Evolutionary conservation across 164 flowering plant genomes (phyloP).

Genomic region (Stephania japonica): DNA sequence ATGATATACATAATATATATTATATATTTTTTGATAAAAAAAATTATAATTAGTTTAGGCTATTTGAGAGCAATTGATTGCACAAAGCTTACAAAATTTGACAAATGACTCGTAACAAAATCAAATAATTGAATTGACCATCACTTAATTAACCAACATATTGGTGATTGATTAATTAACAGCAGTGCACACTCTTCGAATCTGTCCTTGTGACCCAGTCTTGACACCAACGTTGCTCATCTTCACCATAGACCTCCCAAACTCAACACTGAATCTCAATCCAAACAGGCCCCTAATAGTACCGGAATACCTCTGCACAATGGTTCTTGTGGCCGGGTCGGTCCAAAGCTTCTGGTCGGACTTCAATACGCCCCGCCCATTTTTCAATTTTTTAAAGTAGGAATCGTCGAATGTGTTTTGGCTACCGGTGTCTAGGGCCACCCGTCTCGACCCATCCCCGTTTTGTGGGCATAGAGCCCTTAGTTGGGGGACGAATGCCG

Average conservation of each 20-base stretch:
- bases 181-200: constrained; percentile 47
- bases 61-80: neutral
- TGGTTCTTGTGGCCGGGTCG: constrained; percentile 28
- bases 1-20: no score
- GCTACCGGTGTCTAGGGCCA: constrained; percentile 44
- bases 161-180: constrained; percentile 21
- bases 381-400: constrained; percentile 33
- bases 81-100: no score
- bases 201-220: constrained; percentile 46
- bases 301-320: constrained; percentile 34
- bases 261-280: constrained; percentile 34
- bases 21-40: no score
- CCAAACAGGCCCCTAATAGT: constrained; percentile 27
- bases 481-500: constrained; percentile 34
- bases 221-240: constrained; percentile 53
- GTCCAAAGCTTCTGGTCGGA: constrained; percentile 54
- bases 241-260: constrained; percentile 53
- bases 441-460: constrained; percentile 36
- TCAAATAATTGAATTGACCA: neutral
- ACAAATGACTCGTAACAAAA: neutral
- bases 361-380: constrained; percentile 43
- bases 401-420: constrained; percentile 31
- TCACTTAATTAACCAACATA: neutral
- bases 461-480: constrained; percentile 36
- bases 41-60: neutral